Percentiles rank a stretch among this genome's conserved stretches.
phyloP scores from a whole-genome alignment of 1,139 yeast genomes.

The Candida neerlandica region DNA sequence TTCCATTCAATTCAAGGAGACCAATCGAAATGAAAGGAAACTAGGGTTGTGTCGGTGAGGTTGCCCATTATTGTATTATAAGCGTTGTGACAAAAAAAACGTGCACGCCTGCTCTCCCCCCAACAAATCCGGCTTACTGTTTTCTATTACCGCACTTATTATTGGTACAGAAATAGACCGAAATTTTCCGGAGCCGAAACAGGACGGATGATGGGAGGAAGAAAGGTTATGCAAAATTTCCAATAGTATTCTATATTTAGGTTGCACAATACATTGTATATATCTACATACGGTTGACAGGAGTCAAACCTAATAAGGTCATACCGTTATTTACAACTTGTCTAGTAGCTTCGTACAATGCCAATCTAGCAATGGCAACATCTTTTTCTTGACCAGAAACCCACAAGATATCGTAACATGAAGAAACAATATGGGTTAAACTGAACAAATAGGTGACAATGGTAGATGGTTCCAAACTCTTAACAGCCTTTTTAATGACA shows the following conservation, averaged over 20 bases:
- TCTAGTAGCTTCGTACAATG: slow-evolving; percentile 87
- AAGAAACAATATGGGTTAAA: slow-evolving; percentile 90
- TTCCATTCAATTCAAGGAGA: too few species aligned
- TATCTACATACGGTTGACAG: slow-evolving; percentile 92
- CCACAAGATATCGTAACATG: slow-evolving; percentile 95
- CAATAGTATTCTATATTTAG: slow-evolving; percentile 1
- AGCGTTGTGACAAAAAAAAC: too few species aligned
- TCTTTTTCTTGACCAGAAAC: slow-evolving; percentile 94
- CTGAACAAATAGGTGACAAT: slow-evolving; percentile 91
- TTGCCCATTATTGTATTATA: too few species aligned
- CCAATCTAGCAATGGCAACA: slow-evolving; percentile 89
- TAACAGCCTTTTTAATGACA: slow-evolving; percentile 77
- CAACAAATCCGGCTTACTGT: background rate
- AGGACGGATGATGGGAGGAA: background rate
- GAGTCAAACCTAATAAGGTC: slow-evolving; percentile 88
- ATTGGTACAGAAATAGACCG: background rate
- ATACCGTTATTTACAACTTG: slow-evolving; percentile 91
- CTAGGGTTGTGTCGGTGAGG: too few species aligned
- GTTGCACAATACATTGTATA: background rate
- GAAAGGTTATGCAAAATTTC: background rate
- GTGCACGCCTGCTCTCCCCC: too few species aligned
- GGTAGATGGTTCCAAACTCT: slow-evolving; percentile 91
- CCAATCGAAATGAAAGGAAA: too few species aligned
- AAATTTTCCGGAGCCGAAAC: slow-evolving; percentile 1
- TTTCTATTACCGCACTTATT: background rate